phyloP scores from a whole-genome alignment of 176 grass and related monocot genomes.

The Calamus simplicifolius region DNA sequence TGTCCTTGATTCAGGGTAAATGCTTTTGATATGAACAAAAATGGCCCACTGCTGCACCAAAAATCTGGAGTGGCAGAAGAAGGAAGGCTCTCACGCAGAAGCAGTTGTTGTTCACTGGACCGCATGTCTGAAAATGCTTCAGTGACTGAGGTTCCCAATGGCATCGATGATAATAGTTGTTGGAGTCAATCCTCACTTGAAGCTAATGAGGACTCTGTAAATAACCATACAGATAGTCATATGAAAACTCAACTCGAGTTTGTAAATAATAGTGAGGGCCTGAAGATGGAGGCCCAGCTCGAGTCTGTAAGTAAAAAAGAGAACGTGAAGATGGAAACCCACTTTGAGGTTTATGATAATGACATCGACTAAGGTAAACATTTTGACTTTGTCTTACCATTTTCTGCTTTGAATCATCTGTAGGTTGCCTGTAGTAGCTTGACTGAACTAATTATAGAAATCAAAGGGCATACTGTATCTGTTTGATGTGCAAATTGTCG shows the following conservation, averaged over 20 bases:
- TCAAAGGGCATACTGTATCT: neutral
- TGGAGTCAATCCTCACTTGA: slow-evolving; percentile 29
- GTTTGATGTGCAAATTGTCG: too few species aligned
- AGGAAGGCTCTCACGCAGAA: slow-evolving; percentile 45
- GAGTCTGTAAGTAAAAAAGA: slow-evolving; percentile 70
- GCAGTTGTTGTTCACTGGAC: slow-evolving; percentile 71
- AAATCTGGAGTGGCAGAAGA: slow-evolving; percentile 38
- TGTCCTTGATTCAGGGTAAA: slow-evolving; percentile 31
- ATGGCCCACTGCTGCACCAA: slow-evolving; percentile 28
- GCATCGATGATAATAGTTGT: slow-evolving; percentile 28
- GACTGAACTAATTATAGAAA: neutral
- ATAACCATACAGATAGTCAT: slow-evolving; percentile 37
- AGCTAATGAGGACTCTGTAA: slow-evolving; percentile 49
- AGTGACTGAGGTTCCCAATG: slow-evolving; percentile 17
- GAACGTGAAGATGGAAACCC: slow-evolving; percentile 44
- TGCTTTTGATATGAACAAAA: slow-evolving; percentile 26
- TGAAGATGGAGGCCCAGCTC: slow-evolving; percentile 52
- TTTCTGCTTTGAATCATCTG: too few species aligned
- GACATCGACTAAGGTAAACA: slow-evolving; percentile 17
- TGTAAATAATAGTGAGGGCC: slow-evolving; percentile 66
- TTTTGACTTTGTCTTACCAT: neutral
- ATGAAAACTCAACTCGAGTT: slow-evolving; percentile 35
- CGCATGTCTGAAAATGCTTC: slow-evolving; percentile 42
- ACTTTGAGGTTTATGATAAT: slow-evolving; percentile 38
- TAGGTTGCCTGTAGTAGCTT: neutral